Evolutionary conservation across 495 filamentous ascomycete species (phyloP), one percentile per base, ranked within the genome.

Genomic region (Cercophora samala): DNA sequence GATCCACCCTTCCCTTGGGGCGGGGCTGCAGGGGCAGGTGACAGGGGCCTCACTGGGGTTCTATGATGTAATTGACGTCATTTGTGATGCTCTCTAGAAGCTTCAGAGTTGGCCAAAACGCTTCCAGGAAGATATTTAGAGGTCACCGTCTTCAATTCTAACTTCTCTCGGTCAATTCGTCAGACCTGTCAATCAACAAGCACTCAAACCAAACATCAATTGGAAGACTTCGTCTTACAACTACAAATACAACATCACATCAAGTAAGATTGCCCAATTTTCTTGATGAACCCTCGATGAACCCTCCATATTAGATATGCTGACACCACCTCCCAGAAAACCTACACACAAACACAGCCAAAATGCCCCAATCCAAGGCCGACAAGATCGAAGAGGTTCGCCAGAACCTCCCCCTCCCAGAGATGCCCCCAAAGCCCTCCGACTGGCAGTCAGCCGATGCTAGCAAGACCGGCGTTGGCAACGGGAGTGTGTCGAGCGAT

Each of bases 391-490:
- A 88, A 21, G 76, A 89, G 72, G 80, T 78, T 73, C 81, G 87
- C 76, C 75, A 87, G 71, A 91, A 92, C 78, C 86, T 96, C 22
- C 91, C 90, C 32, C 84, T 94, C 58, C 92, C 92, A 15, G 89
- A 94, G 1, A 79, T 93, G 51, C 91, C 91, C 4, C 91, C 91
- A 0, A 77, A 79, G 17, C 76, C 86, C 21, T 89, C 89, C n/a
- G 91, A 82, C 70, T 93, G 86, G 86, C 87, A 92, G 73, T 90
- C 89, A 6, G 80, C 82, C 62, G 91, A 93, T 65, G 81, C 81
- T 55, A 80, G 86, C 65, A 89, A 79, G 23, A 86, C 90, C 72
- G 89, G 90, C 70, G 87, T 91, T 54, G 86, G 86, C 85, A 90
- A 90, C 23, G 77, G 85, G 51, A 46, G 84, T 0, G 69, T 80